Evolutionary conservation across 495 filamentous ascomycete genomes (phyloP), one percentile per base, ranked within the genome.

Genomic region (Achaetomiella virescens): DNA sequence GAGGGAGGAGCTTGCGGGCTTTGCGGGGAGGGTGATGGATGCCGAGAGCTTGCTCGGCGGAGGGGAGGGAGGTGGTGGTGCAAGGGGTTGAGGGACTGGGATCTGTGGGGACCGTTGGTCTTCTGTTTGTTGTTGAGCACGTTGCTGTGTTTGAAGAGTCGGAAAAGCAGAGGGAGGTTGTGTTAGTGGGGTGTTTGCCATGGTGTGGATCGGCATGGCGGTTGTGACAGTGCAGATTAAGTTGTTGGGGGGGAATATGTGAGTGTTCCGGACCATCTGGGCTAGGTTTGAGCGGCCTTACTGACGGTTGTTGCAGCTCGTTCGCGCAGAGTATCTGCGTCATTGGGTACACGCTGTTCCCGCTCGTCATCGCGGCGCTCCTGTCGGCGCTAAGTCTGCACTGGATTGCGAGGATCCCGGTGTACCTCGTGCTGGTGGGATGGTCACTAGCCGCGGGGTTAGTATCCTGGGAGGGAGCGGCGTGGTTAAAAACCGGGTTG

Each of bases 151-250:
- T 76, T 92, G 63, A 76, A 81, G 53, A 88, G 88, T 2, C 76
- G 84, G 59, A 76, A 79, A 79, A 87, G 37, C 92, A 98, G 75
- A 86, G 86, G 69, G 86, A 85, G 22, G 69, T 87, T 53, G 92
- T 97, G 43, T 99, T 72, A 91, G 88, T 22, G 95, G 93, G 10
- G 90, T 97, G 18, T 99, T 99, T 75, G 86, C 89, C 22, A 85
- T 93, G 65, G 88, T 99, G 36, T 99, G 93, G 93, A 83, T 97
- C 50, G 93, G 91, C 8, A 90, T 97, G 77, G 91, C 92, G 1
- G 88, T 97, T 15, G 91, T 99, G 55, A 99, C 93, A n/a, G 74
- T 92, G 67, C 93, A 99, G 81, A 97, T 99, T 67, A 96, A 96
- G 77, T 75, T 99, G 65, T 75, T 99, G 55, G 93, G 93, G 45